Conservation (phyloP, 345 rosid genomes). For the Pelargonium nanum region DNA sequence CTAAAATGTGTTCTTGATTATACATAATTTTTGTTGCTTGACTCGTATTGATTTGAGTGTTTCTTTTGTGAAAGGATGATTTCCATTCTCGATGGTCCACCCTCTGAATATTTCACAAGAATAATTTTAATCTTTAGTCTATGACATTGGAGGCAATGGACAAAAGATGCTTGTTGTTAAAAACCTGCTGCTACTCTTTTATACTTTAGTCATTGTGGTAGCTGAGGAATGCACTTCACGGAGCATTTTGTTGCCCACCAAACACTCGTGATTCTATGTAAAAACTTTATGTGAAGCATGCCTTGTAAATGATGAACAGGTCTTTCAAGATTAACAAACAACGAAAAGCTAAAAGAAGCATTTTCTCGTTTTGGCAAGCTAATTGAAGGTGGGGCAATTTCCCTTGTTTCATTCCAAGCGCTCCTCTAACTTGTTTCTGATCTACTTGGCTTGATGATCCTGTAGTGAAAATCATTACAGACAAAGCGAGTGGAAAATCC, state of each 20-base stretch:
- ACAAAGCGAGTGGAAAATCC: conserved; percentile 60
- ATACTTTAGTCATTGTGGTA: too few relatives aligned
- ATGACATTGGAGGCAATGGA: too few relatives aligned
- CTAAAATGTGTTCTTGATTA: too few relatives aligned
- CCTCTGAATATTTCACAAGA: too few relatives aligned
- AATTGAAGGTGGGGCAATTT: conserved; percentile 38
- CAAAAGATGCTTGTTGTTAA: too few relatives aligned
- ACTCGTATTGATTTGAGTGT: too few relatives aligned
- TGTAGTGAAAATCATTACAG: conserved; percentile 60
- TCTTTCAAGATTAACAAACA: conserved; percentile 61
- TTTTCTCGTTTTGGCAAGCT: conserved; percentile 69
- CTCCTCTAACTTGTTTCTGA: neutral
- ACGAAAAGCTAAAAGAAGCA: conserved; percentile 64
- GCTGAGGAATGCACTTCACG: neutral
- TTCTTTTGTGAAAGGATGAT: too few relatives aligned
- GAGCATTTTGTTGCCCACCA: neutral
- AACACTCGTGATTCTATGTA: neutral
- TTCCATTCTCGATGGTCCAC: too few relatives aligned
- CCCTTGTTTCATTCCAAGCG: neutral
- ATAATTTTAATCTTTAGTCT: too few relatives aligned
- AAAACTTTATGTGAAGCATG: conserved; percentile 1
- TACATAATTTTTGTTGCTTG: too few relatives aligned
- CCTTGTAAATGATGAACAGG: conserved; percentile 29
- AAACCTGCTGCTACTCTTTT: too few relatives aligned
- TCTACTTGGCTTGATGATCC: neutral